Evolutionary conservation across 331 rosid species (phyloP), one percentile per base, ranked within the genome.

Genomic region (Cydonia oblonga): DNA sequence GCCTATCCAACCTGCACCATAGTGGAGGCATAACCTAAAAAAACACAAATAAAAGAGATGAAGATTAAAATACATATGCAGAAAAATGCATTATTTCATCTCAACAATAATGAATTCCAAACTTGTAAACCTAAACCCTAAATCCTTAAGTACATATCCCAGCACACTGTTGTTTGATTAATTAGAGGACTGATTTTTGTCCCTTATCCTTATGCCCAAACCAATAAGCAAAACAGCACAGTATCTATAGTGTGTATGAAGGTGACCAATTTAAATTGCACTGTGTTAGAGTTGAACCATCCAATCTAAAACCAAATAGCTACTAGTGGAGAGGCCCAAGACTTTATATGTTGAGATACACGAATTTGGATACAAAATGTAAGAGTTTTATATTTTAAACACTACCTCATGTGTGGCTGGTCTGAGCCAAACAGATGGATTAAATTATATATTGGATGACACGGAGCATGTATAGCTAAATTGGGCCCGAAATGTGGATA

Each of bases 1-100:
- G 93, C 86, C 96, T 84, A 78, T 95, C 99, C 79, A 95, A 53
- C 79, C 96, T 86, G 89, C 99, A 95, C 99, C 99, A 95, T 64
- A 95, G 78, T 78, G 96, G 99, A 81, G 99, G 99, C 97, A 95
- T 82, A 80, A 91, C 97, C 99, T 95, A 80, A 70, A 84, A 68
- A 60, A 53, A 69, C 75, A 38, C 68, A 67, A 61, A 72, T 22
- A 75, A 26, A 57, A 42, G 24, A 56, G 40, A 66, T 2, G 18
- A 35, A 78, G 73, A 84, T 78, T 68, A 78, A 76, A 62, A 46
- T 60, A 56, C 61, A 16, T 26, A 71, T 18, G 42, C 62, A 78
- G 30, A 5, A 29, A 64, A 73, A 20, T 68, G 70, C 18, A 54
- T 13, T 10, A 38, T 38, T 38, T 38, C 42, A 38, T 9, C 42